Evolutionary conservation across 495 filamentous ascomycete genomes (phyloP), one percentile per base, ranked within the genome.

Genomic region (Oidiodendron maius): DNA sequence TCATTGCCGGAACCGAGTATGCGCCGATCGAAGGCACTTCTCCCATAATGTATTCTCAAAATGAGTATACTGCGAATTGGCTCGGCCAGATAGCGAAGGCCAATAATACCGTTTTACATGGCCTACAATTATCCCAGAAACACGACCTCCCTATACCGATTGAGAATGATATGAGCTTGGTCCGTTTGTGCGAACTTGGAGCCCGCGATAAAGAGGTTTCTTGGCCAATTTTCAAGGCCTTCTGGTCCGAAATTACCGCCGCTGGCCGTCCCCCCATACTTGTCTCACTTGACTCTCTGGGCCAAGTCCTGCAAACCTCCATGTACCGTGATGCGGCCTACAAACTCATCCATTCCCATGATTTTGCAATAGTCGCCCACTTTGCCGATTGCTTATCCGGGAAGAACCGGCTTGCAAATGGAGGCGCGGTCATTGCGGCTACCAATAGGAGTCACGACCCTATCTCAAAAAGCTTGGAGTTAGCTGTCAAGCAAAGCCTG

Each of bases 281-380:
- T 18, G 72, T 97, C 51, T 59, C 78, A 11, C 69, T 95, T 22
- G 93, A 98, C 67, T 82, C 82, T 44, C 69, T 96, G 17, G 71
- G 73, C 30, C 84, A 90, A 67, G 80, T 89, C 69, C 94, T 94
- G 87, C 71, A 71, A 48, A 41, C 70, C 22, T 84, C 83, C 47
- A 73, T 76, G 17, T 97, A 98, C 67, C 80, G 83, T 44, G 72
- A 74, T 21, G 61, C 80, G 0, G 70, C 81, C 18, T 84, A 76
- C 57, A 71, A 86, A 44, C 76, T 68, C 16, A 86, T 98, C 58
- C 93, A 98, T 72, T 76, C 93, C 15, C 88, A 95, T 67, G 83
- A 96, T 58, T 74, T 98, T 23, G 73, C 77, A 6, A 71, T 95
- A 32, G 73, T 93, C 20, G 72, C 76, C n/a, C 75, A 84, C 45